Percentiles rank a stretch among this genome's conserved stretches.
These are phyloP conservation scores for Endocalyx cinctus DNA, from an alignment of 2,329 filamentous ascomycete species.

Conservation along the genomic window DNA sequence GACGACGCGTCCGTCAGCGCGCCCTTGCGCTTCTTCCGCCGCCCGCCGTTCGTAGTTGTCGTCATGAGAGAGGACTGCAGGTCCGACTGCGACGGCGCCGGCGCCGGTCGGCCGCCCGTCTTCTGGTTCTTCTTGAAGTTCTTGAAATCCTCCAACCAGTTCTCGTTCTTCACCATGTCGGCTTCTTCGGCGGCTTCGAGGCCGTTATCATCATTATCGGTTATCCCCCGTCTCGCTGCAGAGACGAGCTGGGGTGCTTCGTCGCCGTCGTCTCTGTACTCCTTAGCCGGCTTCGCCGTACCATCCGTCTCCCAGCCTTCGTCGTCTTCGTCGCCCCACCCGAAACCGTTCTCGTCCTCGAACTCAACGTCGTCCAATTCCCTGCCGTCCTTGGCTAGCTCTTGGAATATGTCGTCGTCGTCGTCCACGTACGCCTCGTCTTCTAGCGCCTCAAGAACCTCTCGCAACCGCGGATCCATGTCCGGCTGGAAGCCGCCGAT, in stretches of 20 bases:
- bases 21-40: conserved; percentile 91
- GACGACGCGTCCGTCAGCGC: conserved; percentile 81
- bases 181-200: conserved; percentile 31
- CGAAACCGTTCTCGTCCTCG: conserved; percentile 59
- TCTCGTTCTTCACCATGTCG: conserved; percentile 59
- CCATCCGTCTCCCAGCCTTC: conserved; percentile 94
- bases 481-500: conserved; percentile 94
- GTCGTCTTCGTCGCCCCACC: conserved; percentile 57
- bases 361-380: conserved; percentile 81
- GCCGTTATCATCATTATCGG: conserved; percentile 7
- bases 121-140: conserved; percentile 86
- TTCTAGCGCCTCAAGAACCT: conserved; percentile 88
- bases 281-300: conserved; percentile 71
- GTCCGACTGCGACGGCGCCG: conserved; percentile 47
- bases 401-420: conserved; percentile 78
- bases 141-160: conserved; percentile 89
- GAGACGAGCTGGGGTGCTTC: conserved; percentile 45
- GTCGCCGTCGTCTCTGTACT: conserved; percentile 41
- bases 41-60: conserved; percentile 72
- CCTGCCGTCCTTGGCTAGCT: conserved; percentile 62
- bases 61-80: conserved; percentile 68
- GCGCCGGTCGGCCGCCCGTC: conserved; percentile 29
- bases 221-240: conserved; percentile 2
- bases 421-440: conserved; percentile 91
- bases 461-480: conserved; percentile 90